Conservation (phyloP, 305 asterid genomes). For the Rubia tinctorum region DNA sequence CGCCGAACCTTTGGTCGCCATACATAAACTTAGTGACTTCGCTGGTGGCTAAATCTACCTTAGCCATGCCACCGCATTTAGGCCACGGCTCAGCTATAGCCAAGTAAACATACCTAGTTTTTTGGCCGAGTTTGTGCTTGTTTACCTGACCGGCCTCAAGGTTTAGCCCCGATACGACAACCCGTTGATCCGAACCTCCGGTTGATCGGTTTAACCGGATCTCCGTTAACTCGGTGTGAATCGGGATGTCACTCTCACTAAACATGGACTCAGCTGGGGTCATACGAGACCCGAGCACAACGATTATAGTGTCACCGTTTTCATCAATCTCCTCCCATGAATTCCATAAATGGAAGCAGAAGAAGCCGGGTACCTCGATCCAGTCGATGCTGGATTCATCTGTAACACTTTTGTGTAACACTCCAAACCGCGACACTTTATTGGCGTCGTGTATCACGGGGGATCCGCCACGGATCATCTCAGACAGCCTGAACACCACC, state of each 20-base stretch:
- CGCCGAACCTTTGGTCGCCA: slow-evolving; percentile 43
- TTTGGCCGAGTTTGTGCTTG: slow-evolving; percentile 33
- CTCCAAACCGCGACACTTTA: slow-evolving; percentile 43
- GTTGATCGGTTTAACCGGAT: slow-evolving; percentile 35
- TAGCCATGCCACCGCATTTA: slow-evolving; percentile 56
- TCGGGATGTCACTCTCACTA: background rate
- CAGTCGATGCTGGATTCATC: slow-evolving; percentile 42
- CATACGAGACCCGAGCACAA: slow-evolving; percentile 48
- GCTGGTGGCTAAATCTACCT: slow-evolving; percentile 48
- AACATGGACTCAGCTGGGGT: slow-evolving; percentile 43
- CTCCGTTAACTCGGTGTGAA: slow-evolving; percentile 38
- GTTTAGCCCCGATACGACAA: slow-evolving; percentile 40
- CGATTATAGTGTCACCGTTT: slow-evolving; percentile 22
- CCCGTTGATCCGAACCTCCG: slow-evolving; percentile 28
- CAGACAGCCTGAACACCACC: slow-evolving; percentile 46
- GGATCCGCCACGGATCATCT: slow-evolving; percentile 43
- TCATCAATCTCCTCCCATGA: slow-evolving; percentile 56
- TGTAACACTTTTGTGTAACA: slow-evolving; percentile 29
- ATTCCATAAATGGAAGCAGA: slow-evolving; percentile 60
- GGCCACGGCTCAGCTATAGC: slow-evolving; percentile 78
- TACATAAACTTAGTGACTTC: slow-evolving; percentile 34
- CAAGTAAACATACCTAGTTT: slow-evolving; percentile 39
- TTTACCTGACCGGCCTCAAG: slow-evolving; percentile 58
- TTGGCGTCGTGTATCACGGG: slow-evolving; percentile 41
- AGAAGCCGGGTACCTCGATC: slow-evolving; percentile 55